phyloP scores from a whole-genome alignment of 305 asterid species.

The Ajuga reptans region DNA sequence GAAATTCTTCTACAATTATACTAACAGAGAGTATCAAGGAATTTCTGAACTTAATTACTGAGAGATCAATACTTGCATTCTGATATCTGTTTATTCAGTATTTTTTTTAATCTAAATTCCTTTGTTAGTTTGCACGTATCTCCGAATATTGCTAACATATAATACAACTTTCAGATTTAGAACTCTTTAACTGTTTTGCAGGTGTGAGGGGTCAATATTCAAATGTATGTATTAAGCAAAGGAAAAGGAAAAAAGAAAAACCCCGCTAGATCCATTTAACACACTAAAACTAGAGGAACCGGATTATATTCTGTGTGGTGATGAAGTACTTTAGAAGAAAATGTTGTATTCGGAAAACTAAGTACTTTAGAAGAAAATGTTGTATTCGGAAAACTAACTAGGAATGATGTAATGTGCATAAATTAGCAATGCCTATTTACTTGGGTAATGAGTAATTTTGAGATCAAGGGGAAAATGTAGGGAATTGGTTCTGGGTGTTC shows the following conservation, averaged over 20 bases:
- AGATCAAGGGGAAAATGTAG: background rate
- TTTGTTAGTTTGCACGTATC: background rate
- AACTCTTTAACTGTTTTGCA: background rate
- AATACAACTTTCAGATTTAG: background rate
- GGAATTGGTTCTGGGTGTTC: background rate
- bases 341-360: background rate
- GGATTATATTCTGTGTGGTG: background rate
- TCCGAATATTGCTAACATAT: background rate
- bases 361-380: background rate
- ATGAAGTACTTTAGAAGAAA: background rate
- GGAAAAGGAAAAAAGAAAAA: background rate
- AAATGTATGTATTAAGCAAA: background rate
- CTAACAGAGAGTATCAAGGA: background rate
- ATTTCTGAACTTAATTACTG: background rate
- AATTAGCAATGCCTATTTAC: background rate
- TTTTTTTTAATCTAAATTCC: background rate
- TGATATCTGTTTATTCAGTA: background rate
- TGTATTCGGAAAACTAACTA: background rate
- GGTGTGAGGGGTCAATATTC: background rate
- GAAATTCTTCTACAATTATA: background rate
- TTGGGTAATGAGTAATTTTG: background rate
- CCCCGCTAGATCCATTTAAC: background rate
- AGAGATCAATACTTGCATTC: background rate
- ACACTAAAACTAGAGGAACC: background rate
- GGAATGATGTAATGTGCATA: background rate